Evolutionary conservation across 169 alveolate genomes (phyloP).

Genomic region (Plasmodium gaboni): DNA sequence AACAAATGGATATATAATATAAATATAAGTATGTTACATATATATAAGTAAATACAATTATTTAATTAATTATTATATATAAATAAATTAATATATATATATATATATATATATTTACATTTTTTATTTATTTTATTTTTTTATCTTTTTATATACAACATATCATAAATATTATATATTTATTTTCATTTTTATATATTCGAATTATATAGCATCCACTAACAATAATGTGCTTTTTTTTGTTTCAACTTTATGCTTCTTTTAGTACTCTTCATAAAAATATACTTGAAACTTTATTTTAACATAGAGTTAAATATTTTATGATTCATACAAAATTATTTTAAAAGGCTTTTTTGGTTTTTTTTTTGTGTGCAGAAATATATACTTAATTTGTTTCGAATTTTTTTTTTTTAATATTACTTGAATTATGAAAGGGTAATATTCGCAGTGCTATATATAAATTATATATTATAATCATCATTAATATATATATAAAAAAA

Average conservation of each 20-base stretch:
- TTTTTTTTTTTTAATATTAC: not conserved
- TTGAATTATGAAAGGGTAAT: too few species aligned
- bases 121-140: too few species aligned
- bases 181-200: not conserved
- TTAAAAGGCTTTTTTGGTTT: not conserved
- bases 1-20: too few species aligned
- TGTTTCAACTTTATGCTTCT: not conserved
- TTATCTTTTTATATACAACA: too few species aligned
- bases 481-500: too few species aligned
- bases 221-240: not conserved
- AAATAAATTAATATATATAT: not conserved
- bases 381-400: not conserved
- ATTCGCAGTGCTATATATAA: too few species aligned
- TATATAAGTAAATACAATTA: too few species aligned
- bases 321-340: not conserved
- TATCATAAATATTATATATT: too few species aligned
- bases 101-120: not conserved
- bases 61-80: too few species aligned
- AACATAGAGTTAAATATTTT: not conserved
- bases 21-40: too few species aligned
- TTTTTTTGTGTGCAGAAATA: not conserved
- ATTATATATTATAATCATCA: too few species aligned
- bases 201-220: not conserved
- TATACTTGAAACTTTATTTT: not conserved
- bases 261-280: constrained; percentile 11